Evolutionary conservation across 2,329 filamentous ascomycete genomes (phyloP), one percentile per base, ranked within the genome.

Genomic region (Madurella fahalii): DNA sequence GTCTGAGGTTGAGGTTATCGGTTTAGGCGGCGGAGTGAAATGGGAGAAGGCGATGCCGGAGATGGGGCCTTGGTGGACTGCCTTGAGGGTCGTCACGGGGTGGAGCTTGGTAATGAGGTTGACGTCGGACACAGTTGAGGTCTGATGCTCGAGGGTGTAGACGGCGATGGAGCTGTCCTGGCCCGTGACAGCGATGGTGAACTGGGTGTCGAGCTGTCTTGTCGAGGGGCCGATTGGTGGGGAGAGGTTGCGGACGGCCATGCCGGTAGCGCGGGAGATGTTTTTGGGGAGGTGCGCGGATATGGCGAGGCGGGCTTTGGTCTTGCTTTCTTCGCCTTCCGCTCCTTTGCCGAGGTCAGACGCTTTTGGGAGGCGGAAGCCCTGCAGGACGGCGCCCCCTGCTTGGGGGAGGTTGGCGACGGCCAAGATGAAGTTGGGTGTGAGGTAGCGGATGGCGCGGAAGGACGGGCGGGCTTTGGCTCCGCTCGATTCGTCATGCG

Each of bases 141-240:
- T 67, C 55, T 75, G 75, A 67, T 90, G 88, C 60, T 95, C 87
- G 54, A 95, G 74, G 0, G 89, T 92, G 69, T 86, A 87, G 30
- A 96, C 74, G 5, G 82, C 83, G 60, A 96, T 85, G 11, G 89
- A 90, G 57, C 85, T 84, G 68, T 95, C 89, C 63, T 88, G 87
- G 9, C 86, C 87, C 2, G 89, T 88, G 13, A 95, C 83, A 7
- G 91, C 92, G 61, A 96, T 79, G 45, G 87, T 81, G 60, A 90
- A 87, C 71, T 96, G 90, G 45, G 85, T 82, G 56, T 87, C 84
- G 50, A 81, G 82, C 49, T 83, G 71, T 47, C 68, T 74, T 1
- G 78, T 72, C 16, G 79, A 74, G 0, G 79, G 72, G 11, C 80
- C 73, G 5, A 77, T 69, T 7, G 81, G 73, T 4, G 76, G 78